phyloP scores from a whole-genome alignment of 2,329 filamentous ascomycete genomes.

The Penicillium sp. region DNA sequence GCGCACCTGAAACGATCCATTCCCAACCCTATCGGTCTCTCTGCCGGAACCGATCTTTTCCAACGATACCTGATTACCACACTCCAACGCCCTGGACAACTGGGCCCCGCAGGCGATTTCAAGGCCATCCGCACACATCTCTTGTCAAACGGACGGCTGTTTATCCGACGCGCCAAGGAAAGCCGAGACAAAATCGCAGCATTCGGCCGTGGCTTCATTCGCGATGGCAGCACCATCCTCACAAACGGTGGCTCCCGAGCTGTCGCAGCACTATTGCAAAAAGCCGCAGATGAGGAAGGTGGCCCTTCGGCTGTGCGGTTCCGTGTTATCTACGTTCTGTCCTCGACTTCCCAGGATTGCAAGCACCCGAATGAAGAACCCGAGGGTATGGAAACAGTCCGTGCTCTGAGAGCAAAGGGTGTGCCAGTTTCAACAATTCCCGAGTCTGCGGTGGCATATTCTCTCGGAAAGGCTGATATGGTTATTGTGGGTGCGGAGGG shows the following conservation, averaged over 20 bases:
- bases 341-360: constrained; percentile 32
- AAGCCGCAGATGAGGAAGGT: constrained; percentile 66
- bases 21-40: constrained; percentile 85
- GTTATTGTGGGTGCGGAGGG: constrained; percentile 72
- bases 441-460: constrained; percentile 74
- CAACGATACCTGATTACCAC: constrained; percentile 86
- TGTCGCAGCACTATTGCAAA: constrained; percentile 72
- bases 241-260: constrained; percentile 87
- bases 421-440: constrained; percentile 82
- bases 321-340: constrained; percentile 75
- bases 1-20: constrained; percentile 74
- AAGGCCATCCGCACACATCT: constrained; percentile 80
- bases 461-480: constrained; percentile 71
- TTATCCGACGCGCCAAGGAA: constrained; percentile 82
- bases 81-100: constrained; percentile 55
- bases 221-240: constrained; percentile 76
- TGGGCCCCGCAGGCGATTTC: constrained; percentile 65
- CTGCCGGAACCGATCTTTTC: constrained; percentile 93
- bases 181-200: constrained; percentile 79
- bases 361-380: constrained; percentile 40
- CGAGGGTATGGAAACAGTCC: constrained; percentile 71
- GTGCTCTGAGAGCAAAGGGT: constrained; percentile 67
- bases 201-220: constrained; percentile 74
- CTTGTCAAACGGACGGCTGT: constrained; percentile 79
- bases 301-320: constrained; percentile 65